Base-by-base conservation (phyloP, 2,329 filamentous ascomycete species). In the Colletotrichum sp. region DNA sequence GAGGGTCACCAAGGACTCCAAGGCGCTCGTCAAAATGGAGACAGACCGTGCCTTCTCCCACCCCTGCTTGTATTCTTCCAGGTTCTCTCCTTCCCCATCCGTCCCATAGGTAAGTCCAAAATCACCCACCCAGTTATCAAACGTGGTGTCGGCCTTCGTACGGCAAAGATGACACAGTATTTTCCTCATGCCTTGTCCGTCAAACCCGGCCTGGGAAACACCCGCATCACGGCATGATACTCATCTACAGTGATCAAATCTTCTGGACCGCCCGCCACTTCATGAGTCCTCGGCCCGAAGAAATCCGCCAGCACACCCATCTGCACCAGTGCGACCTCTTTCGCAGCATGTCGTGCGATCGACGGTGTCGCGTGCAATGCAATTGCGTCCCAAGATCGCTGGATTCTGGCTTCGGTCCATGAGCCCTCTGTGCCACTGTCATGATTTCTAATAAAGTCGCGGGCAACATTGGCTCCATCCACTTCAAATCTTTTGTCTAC, bases 391-490 rank as follows among this genome's bases (percentile, higher is more conserved):
- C 39, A n/a, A 44, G 39, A 44, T 44, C 16, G 39, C 39, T n/a
- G 19, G 0, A n/a, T 44, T 44, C 39, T 44, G 3, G 19, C 39
- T 19, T n/a, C 39, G 9, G 39, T 44, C 39, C 16, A 44, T 19
- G 39, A n/a, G 0, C 19, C 39, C 12, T 44, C 8, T n/a, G 39
- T 44, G 8, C 39, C 16, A 44, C 0, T 5, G 0, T n/a, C 0
- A 0, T 44, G 39, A 19, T 44, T 0, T 44, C 39, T n/a, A 0
- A 44, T 4, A 44, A 44, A 44, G 0, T n/a, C 19, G 19, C 19
- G 39, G 39, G 39, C 16, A 44, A 44, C 39, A 0, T 44, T 44
- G 39, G 39, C 39, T 11, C 19, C 19, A 44, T n/a, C 9, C 5
- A n/a, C 16, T 0, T 44, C 39, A 0, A 44, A 44, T 44, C 39